A percentile compares a stretch with the other conserved stretches of the same genome.
Evolutionary conservation across 805 yeast species (phyloP).

Genomic region (Cyberlindnera mrakii): DNA sequence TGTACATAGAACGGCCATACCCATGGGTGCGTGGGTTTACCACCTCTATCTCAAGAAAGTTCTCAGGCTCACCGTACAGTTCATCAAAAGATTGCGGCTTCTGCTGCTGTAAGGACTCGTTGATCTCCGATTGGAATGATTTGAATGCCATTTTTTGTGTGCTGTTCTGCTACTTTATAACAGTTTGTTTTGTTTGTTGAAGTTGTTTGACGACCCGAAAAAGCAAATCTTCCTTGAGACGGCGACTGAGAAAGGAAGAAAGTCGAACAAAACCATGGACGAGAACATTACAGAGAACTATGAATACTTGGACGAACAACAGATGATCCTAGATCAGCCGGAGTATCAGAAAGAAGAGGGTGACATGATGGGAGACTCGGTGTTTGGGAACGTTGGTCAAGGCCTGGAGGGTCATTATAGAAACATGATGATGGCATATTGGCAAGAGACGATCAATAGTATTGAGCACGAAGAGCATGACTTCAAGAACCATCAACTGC

Average conservation of each 20-base stretch:
- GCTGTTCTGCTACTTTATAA: background rate
- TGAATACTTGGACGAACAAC: conserved; percentile 24
- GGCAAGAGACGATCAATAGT: conserved; percentile 93
- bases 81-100: conserved; percentile 61
- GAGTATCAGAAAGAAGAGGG: conserved; percentile 27
- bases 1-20: conserved; percentile 61
- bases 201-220: background rate
- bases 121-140: conserved; percentile 25
- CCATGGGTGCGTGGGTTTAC: conserved; percentile 73
- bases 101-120: conserved; percentile 15
- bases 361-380: conserved; percentile 45
- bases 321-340: conserved; percentile 4
- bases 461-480: conserved; percentile 85
- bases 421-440: conserved; percentile 88
- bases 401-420: conserved; percentile 79
- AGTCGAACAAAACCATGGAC: background rate
- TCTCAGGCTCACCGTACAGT: conserved; percentile 90
- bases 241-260: conserved; percentile 26
- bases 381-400: conserved; percentile 87
- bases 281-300: conserved; percentile 18
- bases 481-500: conserved; percentile 90
- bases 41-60: conserved; percentile 88
- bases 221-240: conserved; percentile 1
- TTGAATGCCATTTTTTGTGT: conserved; percentile 13
- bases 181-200: background rate